phyloP scores from a whole-genome alignment of 148 eudicot species.

The Drosera capensis region DNA sequence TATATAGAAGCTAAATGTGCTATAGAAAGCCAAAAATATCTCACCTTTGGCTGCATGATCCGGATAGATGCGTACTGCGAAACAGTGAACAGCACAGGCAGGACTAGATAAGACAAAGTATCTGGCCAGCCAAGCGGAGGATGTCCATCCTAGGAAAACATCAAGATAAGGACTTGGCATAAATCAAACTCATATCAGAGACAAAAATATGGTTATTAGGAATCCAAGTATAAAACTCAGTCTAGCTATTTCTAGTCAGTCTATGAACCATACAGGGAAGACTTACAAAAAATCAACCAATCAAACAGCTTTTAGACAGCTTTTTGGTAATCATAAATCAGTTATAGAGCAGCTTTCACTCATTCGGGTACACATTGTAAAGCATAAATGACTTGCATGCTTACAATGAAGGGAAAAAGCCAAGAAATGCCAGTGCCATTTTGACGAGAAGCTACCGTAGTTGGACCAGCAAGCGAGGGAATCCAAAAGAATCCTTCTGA shows the following conservation, averaged over 20 bases:
- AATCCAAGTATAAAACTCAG: too few species aligned
- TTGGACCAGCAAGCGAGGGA: slow-evolving; percentile 96
- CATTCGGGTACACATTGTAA: neutral
- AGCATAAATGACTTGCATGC: slow-evolving; percentile 7
- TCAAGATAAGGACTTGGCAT: neutral
- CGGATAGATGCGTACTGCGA: slow-evolving; percentile 70
- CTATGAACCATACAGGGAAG: too few species aligned
- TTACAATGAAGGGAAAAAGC: slow-evolving; percentile 90
- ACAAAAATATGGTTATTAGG: neutral
- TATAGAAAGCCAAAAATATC: slow-evolving; percentile 4
- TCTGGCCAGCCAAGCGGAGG: slow-evolving; percentile 95
- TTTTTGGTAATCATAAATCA: too few species aligned
- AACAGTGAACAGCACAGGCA: slow-evolving; percentile 51
- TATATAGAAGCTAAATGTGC: neutral
- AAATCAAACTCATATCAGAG: neutral
- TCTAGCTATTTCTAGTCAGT: too few species aligned
- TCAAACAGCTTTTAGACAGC: too few species aligned
- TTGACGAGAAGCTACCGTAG: slow-evolving; percentile 67
- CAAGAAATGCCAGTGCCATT: slow-evolving; percentile 86
- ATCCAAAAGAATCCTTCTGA: slow-evolving; percentile 96
- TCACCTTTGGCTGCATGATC: slow-evolving; percentile 88
- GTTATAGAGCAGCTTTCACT: neutral
- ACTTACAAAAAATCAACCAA: too few species aligned
- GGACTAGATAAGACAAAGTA: slow-evolving; percentile 76
- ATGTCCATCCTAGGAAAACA: slow-evolving; percentile 60